Evolutionary conservation across 2,329 filamentous ascomycete species (phyloP), one percentile per base, ranked within the genome.

Genomic region (Beauveria sp.): DNA sequence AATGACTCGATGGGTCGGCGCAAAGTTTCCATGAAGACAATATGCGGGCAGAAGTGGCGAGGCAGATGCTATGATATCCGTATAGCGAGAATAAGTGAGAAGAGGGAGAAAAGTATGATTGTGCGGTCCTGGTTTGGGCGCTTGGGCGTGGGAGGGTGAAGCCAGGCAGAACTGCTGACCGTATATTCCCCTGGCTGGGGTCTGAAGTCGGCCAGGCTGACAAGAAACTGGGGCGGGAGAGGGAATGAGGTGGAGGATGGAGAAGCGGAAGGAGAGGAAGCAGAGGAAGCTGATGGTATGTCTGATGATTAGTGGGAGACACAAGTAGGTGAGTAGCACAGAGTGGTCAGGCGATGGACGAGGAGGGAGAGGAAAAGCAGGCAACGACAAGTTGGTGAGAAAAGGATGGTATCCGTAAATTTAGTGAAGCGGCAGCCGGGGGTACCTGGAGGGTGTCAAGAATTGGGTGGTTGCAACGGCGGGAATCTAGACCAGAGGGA

Each of bases 181-280:
- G 56, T 59, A 20, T 59, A 59, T 59, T 59, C 56, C 38, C 56
- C 56, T 59, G 45, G 56, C 56, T 42, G 46, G 56, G 56, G 56
- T 50, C 46, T 42, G 56, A 24, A 31, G 56, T 26, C 24, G 43
- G 28, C 54, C 43, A 57, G 54, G 43, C 54, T 57, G 54, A 49
- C 54, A 14, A 57, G 54, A n/a, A 45, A 49, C 45, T 34, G 54
- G 54, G 26, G 54, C 43, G 54, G 28, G 54, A 14, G 38, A 24
- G 9, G 20, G 14, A 24, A 18, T n/a, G 42, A 40, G 20, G 38
- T 20, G 50, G n/a, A 53, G 5, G 12, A 50, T 18, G 20, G 48
- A 28, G 34, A 38, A 38, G n/a, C 16, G 14, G n/a, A 40, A 38
- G 18, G 10, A 51, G 28, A 38, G 22, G n/a, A n/a, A 40, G 20